These are phyloP conservation scores for Phytopythium chamaehyphon DNA, from an alignment of 352 stramenopile genomes.

Conservation along the genomic window DNA sequence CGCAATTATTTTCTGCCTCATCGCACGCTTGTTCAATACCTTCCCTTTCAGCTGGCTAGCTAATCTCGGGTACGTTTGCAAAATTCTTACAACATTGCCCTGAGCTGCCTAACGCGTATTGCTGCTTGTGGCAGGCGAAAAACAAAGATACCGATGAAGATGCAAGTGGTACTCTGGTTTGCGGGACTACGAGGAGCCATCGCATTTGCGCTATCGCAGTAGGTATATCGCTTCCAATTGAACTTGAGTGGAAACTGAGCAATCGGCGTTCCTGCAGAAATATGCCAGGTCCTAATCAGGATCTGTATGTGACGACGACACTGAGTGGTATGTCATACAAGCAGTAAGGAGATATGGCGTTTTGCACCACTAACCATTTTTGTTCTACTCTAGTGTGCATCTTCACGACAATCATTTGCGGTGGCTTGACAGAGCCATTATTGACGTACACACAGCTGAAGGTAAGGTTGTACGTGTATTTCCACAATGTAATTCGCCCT, in stretches of 20 bases:
- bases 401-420: slow-evolving; percentile 96
- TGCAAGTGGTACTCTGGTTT: slow-evolving; percentile 93
- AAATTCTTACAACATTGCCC: too few relatives aligned
- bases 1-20: slow-evolving; percentile 78
- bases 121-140: too few relatives aligned
- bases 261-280: slow-evolving; percentile 44
- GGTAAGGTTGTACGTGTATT: too few relatives aligned
- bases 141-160: slow-evolving; percentile 76
- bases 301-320: slow-evolving; percentile 78
- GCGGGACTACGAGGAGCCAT: slow-evolving; percentile 86
- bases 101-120: too few relatives aligned
- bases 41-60: slow-evolving; percentile 86
- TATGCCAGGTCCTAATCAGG: slow-evolving; percentile 92
- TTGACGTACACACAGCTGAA: slow-evolving; percentile 79
- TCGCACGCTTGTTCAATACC: slow-evolving; percentile 93
- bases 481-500: not conserved
- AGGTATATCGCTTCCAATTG: slow-evolving; percentile 7
- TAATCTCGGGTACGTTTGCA: slow-evolving; percentile 39
- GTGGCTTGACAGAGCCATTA: slow-evolving; percentile 86
- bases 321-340: slow-evolving; percentile 33
- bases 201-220: slow-evolving; percentile 84
- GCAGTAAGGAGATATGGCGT: not conserved
- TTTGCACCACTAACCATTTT: not conserved
- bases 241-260: not conserved
- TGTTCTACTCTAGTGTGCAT: slow-evolving; percentile 80